Evolutionary conservation across 257 asterid genomes (phyloP).

Genomic region (Prunella vulgaris): DNA sequence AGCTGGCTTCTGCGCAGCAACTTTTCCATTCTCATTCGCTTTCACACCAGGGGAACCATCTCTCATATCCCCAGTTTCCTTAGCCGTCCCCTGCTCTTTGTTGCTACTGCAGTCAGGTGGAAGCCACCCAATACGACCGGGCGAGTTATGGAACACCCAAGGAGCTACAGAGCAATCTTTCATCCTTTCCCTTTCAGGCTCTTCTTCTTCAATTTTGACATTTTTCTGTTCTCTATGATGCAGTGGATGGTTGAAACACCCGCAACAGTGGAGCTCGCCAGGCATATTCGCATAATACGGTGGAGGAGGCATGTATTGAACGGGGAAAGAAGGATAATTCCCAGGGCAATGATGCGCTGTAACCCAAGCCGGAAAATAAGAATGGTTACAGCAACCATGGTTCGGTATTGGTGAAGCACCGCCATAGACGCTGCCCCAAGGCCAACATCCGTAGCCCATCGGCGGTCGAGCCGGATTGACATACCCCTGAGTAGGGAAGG

Average conservation of each 20-base stretch:
- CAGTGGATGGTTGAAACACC: constrained; percentile 40
- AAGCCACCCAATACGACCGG: constrained; percentile 31
- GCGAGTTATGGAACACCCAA: constrained; percentile 24
- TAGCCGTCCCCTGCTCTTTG: constrained; percentile 3
- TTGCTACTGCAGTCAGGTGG: constrained; percentile 24
- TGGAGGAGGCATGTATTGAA: constrained; percentile 35
- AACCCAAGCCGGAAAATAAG: constrained; percentile 22
- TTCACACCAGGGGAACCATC: constrained; percentile 12
- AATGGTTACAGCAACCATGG: constrained; percentile 45
- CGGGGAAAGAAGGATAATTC: constrained; percentile 30
- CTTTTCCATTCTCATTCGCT: constrained; percentile 9
- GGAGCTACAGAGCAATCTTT: constrained; percentile 31
- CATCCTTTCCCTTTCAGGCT: constrained; percentile 28
- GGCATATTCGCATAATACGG: constrained; percentile 23
- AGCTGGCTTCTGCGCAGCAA: constrained; percentile 19
- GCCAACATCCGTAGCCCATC: constrained; percentile 32
- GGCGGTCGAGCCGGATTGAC: constrained; percentile 29
- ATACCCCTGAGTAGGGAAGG: constrained; percentile 28
- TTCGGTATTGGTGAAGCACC: constrained; percentile 24
- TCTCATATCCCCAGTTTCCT: constrained; percentile 3
- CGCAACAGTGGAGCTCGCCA: constrained; percentile 44
- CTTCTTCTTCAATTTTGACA: constrained; percentile 52
- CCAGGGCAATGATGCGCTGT: constrained; percentile 30
- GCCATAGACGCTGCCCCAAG: constrained; percentile 37
- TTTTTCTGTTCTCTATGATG: constrained; percentile 28